A percentile compares a stretch with the other conserved stretches of the same genome.
These are phyloP conservation scores for Lachnellula arida DNA, from an alignment of 2,329 filamentous ascomycete species.

Conservation along the genomic window DNA sequence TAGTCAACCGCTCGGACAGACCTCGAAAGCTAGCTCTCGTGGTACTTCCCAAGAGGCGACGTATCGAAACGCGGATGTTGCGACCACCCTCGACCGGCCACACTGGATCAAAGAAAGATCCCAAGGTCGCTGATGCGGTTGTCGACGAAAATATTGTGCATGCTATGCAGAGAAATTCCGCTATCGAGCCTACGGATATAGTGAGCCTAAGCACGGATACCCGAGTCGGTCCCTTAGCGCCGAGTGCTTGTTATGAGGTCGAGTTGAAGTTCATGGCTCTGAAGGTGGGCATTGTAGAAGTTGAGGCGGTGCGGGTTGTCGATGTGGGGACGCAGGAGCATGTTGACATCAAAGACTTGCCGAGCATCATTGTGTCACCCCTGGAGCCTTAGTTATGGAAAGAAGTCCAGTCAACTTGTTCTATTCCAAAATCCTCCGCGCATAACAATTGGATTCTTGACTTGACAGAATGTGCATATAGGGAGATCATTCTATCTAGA, in stretches of 20 bases:
- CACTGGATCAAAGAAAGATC: constrained; percentile 29
- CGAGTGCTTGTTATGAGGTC: constrained; percentile 68
- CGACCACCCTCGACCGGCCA: constrained; percentile 46
- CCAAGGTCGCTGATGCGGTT: constrained; percentile 56
- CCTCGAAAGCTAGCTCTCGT: constrained; percentile 66
- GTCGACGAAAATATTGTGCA: constrained; percentile 68
- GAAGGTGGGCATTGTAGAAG: constrained; percentile 57
- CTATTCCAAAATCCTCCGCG: background rate
- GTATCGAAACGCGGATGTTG: constrained; percentile 45
- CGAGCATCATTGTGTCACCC: constrained; percentile 54
- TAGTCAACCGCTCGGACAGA: constrained; percentile 64
- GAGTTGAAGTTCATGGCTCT: constrained; percentile 70
- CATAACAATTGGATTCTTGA: no score
- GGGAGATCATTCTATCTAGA: background rate
- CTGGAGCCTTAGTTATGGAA: background rate
- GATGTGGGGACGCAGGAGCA: constrained; percentile 72
- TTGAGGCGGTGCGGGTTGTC: constrained; percentile 69
- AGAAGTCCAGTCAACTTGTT: background rate
- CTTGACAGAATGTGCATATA: no score
- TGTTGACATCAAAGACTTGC: constrained; percentile 71
- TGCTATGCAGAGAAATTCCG: constrained; percentile 62
- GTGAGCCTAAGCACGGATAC: constrained; percentile 73
- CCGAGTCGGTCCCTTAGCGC: constrained; percentile 65
- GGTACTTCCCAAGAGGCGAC: constrained; percentile 60
- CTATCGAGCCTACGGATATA: constrained; percentile 60